phyloP scores from a whole-genome alignment of 1,139 yeast species.

The Yamadazyma buinensis region DNA sequence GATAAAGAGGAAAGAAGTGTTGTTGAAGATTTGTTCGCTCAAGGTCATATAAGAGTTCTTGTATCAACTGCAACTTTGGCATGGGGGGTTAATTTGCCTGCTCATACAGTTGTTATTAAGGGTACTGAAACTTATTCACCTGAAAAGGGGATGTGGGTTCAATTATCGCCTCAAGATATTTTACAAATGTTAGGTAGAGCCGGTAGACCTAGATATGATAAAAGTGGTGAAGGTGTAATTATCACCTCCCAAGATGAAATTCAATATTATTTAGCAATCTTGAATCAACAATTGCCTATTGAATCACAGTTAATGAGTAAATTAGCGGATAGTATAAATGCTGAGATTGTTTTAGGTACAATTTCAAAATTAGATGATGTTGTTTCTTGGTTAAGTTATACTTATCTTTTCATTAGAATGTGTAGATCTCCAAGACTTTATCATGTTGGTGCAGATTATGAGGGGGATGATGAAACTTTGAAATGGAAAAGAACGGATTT shows the following conservation, averaged over 20 bases:
- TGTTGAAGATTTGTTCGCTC: slow-evolving; percentile 85
- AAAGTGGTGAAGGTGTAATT: slow-evolving; percentile 89
- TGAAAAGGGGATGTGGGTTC: slow-evolving; percentile 83
- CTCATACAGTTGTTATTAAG: slow-evolving; percentile 91
- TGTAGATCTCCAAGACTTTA: slow-evolving; percentile 66
- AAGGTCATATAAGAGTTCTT: slow-evolving; percentile 75
- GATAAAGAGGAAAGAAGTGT: slow-evolving; percentile 67
- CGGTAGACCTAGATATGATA: slow-evolving; percentile 93
- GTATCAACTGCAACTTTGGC: slow-evolving; percentile 96
- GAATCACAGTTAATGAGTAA: slow-evolving; percentile 80
- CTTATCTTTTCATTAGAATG: slow-evolving; percentile 84
- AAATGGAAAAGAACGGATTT: slow-evolving; percentile 59
- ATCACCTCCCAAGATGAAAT: slow-evolving; percentile 85
- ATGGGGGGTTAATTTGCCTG: slow-evolving; percentile 98
- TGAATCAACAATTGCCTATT: slow-evolving; percentile 88
- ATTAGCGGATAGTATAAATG: slow-evolving; percentile 75
- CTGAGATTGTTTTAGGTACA: slow-evolving; percentile 78
- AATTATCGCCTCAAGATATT: slow-evolving; percentile 88
- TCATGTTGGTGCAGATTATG: slow-evolving; percentile 68
- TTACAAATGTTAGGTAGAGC: slow-evolving; percentile 97
- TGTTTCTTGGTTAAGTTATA: slow-evolving; percentile 71
- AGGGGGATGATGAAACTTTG: slow-evolving; percentile 48
- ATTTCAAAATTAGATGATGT: slow-evolving; percentile 63
- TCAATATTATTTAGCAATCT: slow-evolving; percentile 81
- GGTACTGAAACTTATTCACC: slow-evolving; percentile 96